A percentile compares a stretch with the other conserved stretches of the same genome.
These are phyloP conservation scores for Fistulina hepatica DNA, from an alignment of 1,284 basidiomycete genomes.

Conservation along the genomic window DNA sequence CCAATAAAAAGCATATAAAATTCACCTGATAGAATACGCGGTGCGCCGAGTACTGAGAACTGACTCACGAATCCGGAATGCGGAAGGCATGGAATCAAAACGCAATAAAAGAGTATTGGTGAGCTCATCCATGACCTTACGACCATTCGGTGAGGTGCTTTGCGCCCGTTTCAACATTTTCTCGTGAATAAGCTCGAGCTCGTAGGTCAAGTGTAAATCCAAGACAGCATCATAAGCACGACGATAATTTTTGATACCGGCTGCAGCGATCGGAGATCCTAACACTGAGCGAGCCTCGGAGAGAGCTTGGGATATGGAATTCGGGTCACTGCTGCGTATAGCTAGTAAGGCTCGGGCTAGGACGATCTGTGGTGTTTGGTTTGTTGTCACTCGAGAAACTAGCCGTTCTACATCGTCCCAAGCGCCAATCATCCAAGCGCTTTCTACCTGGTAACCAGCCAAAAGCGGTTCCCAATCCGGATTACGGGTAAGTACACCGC, in stretches of 20 bases:
- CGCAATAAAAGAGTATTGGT: conserved; percentile 46
- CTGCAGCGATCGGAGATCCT: conserved; percentile 74
- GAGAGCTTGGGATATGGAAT: conserved; percentile 41
- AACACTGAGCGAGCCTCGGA: conserved; percentile 64
- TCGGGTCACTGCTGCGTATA: conserved; percentile 48
- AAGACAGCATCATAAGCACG: conserved; percentile 82
- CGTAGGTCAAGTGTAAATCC: conserved; percentile 82
- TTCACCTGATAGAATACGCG: conserved; percentile 69
- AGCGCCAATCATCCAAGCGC: conserved; percentile 91
- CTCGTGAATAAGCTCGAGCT: conserved; percentile 72
- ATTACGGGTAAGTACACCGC: conserved; percentile 79
- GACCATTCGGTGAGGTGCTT: conserved; percentile 20
- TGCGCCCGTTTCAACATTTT: conserved; percentile 29
- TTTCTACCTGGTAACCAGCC: conserved; percentile 84
- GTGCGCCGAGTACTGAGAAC: conserved; percentile 85
- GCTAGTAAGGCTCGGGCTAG: conserved; percentile 80
- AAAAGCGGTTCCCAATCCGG: conserved; percentile 78
- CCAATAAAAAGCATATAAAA: conserved; percentile 7
- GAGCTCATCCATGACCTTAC: conserved; percentile 30
- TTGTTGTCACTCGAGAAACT: conserved; percentile 37
- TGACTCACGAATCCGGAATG: conserved; percentile 87
- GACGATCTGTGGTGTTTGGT: conserved; percentile 57
- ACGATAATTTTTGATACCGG: conserved; percentile 72
- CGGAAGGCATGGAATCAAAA: conserved; percentile 73
- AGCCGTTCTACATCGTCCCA: conserved; percentile 74